phyloP scores from a whole-genome alignment of 2,329 filamentous ascomycete genomes.

The Akanthomyces muscarius region DNA sequence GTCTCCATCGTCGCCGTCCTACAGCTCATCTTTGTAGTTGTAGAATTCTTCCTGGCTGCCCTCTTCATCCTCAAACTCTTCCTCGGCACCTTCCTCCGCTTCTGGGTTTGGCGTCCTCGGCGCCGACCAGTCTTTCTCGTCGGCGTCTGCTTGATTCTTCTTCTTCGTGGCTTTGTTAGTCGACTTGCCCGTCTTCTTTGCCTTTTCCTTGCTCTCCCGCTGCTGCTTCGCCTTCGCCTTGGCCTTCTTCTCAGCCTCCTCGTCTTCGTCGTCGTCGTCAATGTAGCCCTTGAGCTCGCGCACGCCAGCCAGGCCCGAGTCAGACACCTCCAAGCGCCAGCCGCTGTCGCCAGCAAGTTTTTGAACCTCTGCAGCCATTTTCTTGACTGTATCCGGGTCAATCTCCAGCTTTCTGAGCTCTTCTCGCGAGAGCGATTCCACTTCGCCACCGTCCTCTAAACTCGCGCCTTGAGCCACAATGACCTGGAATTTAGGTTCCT shows the following conservation, averaged over 20 bases:
- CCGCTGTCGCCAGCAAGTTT: slow-evolving; percentile 64
- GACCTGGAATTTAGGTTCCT: slow-evolving; percentile 29
- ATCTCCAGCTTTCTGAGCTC: slow-evolving; percentile 67
- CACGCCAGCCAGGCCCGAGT: slow-evolving; percentile 54
- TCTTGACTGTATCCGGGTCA: slow-evolving; percentile 62
- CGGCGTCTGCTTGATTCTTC: background rate
- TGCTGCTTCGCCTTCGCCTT: slow-evolving; percentile 9
- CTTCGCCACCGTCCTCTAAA: slow-evolving; percentile 56
- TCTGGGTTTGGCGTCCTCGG: slow-evolving; percentile 22
- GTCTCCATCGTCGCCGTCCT: slow-evolving; percentile 17
- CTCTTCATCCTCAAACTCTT: slow-evolving; percentile 25
- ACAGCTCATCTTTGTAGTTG: slow-evolving; percentile 53
- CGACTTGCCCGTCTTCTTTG: slow-evolving; percentile 16
- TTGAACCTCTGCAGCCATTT: slow-evolving; percentile 64
- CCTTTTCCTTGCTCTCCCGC: slow-evolving; percentile 16
- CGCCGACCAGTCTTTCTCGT: slow-evolving; percentile 23
- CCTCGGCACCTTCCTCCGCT: slow-evolving; percentile 17
- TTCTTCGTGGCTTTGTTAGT: background rate
- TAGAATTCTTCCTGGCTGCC: slow-evolving; percentile 50
- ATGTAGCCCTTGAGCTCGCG: slow-evolving; percentile 67
- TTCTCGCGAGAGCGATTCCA: slow-evolving; percentile 58
- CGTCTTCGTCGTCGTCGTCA: slow-evolving; percentile 26
- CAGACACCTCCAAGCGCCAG: slow-evolving; percentile 79
- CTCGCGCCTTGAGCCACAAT: slow-evolving; percentile 43
- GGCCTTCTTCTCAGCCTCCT: slow-evolving; percentile 17